These are phyloP conservation scores for Peronospora destructor DNA, from an alignment of 352 stramenopile genomes.

Conservation along the genomic window DNA sequence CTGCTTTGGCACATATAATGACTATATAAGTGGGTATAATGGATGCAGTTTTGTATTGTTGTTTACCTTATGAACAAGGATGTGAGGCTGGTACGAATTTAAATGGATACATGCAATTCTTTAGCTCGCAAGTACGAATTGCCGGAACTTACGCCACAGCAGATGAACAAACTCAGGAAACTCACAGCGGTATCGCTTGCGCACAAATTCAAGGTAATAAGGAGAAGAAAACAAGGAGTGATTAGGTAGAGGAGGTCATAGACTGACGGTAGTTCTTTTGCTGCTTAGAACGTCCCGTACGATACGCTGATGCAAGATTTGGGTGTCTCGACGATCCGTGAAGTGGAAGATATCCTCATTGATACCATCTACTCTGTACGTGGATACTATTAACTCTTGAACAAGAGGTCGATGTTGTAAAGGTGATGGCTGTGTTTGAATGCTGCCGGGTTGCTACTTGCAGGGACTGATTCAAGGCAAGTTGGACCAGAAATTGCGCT, in stretches of 20 bases:
- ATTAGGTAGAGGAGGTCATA: background rate
- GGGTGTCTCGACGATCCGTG: slow-evolving; percentile 69
- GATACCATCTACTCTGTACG: slow-evolving; percentile 90
- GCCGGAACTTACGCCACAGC: slow-evolving; percentile 56
- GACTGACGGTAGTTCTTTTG: background rate
- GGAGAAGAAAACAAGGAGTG: background rate
- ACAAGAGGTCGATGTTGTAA: background rate
- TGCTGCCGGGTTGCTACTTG: background rate
- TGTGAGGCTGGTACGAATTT: background rate
- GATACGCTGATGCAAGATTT: slow-evolving; percentile 68
- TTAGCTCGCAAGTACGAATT: slow-evolving; percentile 55
- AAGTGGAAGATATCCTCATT: slow-evolving; percentile 90
- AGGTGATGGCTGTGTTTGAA: slow-evolving; percentile 1
- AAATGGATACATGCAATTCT: slow-evolving; percentile 1
- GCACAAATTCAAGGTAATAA: slow-evolving; percentile 55
- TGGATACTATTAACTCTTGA: background rate
- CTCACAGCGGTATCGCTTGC: slow-evolving; percentile 84
- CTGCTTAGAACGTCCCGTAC: slow-evolving; percentile 73
- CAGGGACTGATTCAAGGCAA: slow-evolving; percentile 87
- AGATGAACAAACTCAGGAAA: slow-evolving; percentile 85
- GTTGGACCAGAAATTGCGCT: slow-evolving; percentile 80
- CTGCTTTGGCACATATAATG: slow-evolving; percentile 81
- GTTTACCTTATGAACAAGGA: background rate
- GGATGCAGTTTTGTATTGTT: background rate
- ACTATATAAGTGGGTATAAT: slow-evolving; percentile 66